Base-by-base conservation (phyloP, 2,329 filamentous ascomycete genomes). In the Fusarium verrucosum region DNA sequence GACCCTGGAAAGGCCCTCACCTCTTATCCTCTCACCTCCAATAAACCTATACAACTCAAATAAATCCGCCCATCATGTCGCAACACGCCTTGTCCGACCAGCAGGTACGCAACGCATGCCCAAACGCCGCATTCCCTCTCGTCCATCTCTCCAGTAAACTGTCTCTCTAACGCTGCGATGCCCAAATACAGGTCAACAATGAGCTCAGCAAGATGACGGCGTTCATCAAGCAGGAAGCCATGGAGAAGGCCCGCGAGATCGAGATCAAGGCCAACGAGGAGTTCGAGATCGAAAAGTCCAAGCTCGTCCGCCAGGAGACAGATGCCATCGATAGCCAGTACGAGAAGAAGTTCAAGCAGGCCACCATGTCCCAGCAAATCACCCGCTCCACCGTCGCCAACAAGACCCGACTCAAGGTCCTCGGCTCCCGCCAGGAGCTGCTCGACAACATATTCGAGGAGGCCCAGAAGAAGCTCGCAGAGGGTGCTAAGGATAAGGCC, bases 201-300 rank as follows among this genome's bases (percentile, higher is more conserved):
- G 95, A 99, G 88, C 92, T 99, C 81, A 94, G 92, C 86, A 99
- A 99, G 88, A 99, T 99, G 95, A 98, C 95, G 60, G 94, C 94
- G 77, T 99, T 99, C 87, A 99, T 99, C 88, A 92, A 93, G 80
- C 95, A 98, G 83, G 95, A 99, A 83, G 95, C 95, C 58, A 87
- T 91, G 75, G 95, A 99, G 79, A 99, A 99, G 82, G 93, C 93
- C 73, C 91, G 91, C 77, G 95, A 99, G 81, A 98, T 99, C 80
- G 88, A 95, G 76, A 90, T 98, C 82, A 98, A 98, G 82, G 95
- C 95, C 79, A 94, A 98, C 83, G 93, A 98, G 80, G 95, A 99
- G 81, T 98, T 98, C 81, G 92, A 92, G 77, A 98, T 97, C 77
- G 95, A 99, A 79, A 99, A 99, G 83, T 95, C 94, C 74, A 97